Evolutionary conservation across 2,329 filamentous ascomycete species (phyloP).

Genomic region (Clarireedia sp.): DNA sequence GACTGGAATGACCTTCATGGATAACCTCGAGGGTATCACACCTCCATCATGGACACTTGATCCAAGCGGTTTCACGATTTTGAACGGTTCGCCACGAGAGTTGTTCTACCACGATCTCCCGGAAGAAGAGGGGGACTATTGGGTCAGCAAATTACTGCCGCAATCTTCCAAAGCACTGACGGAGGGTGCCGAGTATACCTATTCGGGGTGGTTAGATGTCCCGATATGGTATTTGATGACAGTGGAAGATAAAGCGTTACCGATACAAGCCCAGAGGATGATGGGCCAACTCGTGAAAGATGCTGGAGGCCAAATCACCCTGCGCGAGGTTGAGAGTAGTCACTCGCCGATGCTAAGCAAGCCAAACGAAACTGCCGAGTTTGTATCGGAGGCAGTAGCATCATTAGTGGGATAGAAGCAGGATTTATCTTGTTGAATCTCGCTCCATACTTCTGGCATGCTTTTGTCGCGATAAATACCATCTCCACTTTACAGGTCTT

Average conservation of each 20-base stretch:
- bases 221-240: constrained; percentile 33
- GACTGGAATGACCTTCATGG: constrained; percentile 32
- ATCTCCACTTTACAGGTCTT: too few relatives aligned
- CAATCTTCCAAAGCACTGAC: constrained; percentile 35
- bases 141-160: constrained; percentile 31
- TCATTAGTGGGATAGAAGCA: constrained; percentile 19
- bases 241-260: constrained; percentile 32
- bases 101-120: constrained; percentile 40
- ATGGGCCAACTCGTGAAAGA: constrained; percentile 32
- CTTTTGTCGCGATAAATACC: too few relatives aligned
- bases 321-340: constrained; percentile 33
- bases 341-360: constrained; percentile 39
- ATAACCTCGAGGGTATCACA: constrained; percentile 31
- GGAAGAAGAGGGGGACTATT: constrained; percentile 32
- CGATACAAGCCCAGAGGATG: constrained; percentile 31
- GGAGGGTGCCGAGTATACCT: constrained; percentile 31
- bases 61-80: constrained; percentile 33
- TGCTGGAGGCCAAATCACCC: constrained; percentile 29
- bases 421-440: neutral
- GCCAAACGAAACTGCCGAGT: constrained; percentile 30
- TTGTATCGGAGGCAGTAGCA: constrained; percentile 32
- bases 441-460: neutral
- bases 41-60: constrained; percentile 33
- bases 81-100: constrained; percentile 29
- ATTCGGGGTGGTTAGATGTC: constrained; percentile 26